Conservation (phyloP, 345 rosid genomes). For the Ceriops decandra region DNA sequence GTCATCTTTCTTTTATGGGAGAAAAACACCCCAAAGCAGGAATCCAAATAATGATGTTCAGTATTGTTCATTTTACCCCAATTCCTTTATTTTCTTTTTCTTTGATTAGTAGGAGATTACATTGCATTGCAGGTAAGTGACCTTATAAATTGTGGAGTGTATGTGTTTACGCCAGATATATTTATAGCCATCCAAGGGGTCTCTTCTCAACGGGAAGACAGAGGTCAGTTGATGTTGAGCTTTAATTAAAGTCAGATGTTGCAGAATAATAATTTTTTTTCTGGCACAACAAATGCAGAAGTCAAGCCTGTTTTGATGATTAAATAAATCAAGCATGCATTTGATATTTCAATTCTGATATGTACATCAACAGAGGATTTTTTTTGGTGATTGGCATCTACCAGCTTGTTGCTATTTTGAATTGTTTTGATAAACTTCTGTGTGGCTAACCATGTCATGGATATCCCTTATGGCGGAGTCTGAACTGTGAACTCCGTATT, state of each 20-base stretch:
- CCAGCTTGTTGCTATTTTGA: not conserved
- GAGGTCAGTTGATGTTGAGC: constrained; percentile 23
- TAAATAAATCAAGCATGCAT: not conserved
- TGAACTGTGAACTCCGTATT: constrained; percentile 9
- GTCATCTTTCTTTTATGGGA: too few relatives aligned
- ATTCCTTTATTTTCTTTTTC: not conserved
- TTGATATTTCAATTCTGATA: constrained; percentile 8
- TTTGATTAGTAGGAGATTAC: not conserved
- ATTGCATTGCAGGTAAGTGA: constrained; percentile 26
- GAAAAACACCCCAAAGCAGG: too few relatives aligned
- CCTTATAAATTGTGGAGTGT: constrained; percentile 32
- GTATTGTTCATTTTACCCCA: too few relatives aligned
- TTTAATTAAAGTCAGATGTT: not conserved
- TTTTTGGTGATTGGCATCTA: not conserved
- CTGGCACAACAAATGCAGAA: not conserved
- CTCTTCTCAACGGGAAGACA: constrained; percentile 28
- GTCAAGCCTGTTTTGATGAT: too few relatives aligned
- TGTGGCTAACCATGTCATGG: not conserved
- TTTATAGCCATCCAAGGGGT: constrained; percentile 30
- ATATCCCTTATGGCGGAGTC: not conserved
- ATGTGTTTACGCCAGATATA: constrained; percentile 28
- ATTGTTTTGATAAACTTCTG: not conserved
- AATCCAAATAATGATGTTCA: too few relatives aligned
- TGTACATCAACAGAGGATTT: not conserved
- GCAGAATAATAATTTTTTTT: not conserved